Base-by-base conservation (phyloP, 2,329 filamentous ascomycete genomes). In the Cladosporium sp. region DNA sequence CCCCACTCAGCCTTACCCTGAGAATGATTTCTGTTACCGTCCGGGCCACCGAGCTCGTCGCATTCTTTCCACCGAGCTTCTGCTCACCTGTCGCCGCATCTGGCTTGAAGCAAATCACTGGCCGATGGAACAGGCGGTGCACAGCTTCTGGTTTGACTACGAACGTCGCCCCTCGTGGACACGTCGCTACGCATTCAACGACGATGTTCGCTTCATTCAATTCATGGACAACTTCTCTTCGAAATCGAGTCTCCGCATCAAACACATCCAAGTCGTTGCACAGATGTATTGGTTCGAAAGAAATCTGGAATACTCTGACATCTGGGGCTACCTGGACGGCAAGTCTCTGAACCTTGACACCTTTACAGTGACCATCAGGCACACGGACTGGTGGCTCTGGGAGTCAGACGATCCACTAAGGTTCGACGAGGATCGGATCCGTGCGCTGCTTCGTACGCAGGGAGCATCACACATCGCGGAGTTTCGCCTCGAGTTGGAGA, bases 41-140 rank as follows among this genome's bases (percentile, higher is more conserved):
- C 77, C 75, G 21, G 75, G 75, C n/a, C 71, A 76, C 57, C 67
- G 70, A 2, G 72, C 69, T 4, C 73, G 70, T 0, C 69, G 70
- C 44, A 70, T 66, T 26, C 67, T 70, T 15, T 62, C 67, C 51
- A 74, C 69, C 2, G 68, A 66, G 6, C 66, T 80, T 7, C 68
- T 80, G 10, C 70, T 70, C 3, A 79, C 78, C 2, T 80, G 78
- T 66, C 74, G 76, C 52, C 72, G 74, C 21, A 69, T 74, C 21
- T 80, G 77, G 68, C 70, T 78, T 14, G 78, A 80, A 65, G 70
- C 74, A 2, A 69, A 73, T 47, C 64, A 65, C 2, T 65, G 78
- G 10, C 77, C 75, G 2, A 69, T 77, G 52, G 59, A 69, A 44
- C 72, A 75, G 65, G 72, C 72, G 8, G 74, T 75, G 54, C 73